Evolutionary conservation across 441 rosid genomes (phyloP).

Genomic region (Melastoma candidum): DNA sequence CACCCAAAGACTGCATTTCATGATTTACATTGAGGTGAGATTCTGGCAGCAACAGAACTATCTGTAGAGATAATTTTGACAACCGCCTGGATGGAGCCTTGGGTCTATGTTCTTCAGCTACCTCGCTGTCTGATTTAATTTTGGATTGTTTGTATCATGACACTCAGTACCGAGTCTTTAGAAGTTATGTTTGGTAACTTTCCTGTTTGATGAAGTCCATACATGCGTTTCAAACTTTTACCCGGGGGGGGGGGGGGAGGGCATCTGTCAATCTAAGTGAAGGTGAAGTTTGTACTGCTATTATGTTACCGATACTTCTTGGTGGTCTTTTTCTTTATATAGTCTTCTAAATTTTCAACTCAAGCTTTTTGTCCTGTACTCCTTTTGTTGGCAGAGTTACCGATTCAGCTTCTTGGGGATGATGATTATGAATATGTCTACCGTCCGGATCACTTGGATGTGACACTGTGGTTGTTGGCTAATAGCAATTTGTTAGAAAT

Average conservation of each 20-base stretch:
- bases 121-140: too few relatives aligned
- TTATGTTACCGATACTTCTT: not conserved
- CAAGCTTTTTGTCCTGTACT: slow-evolving; percentile 7
- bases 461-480: slow-evolving; percentile 94
- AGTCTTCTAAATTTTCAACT: slow-evolving; percentile 1
- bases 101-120: too few relatives aligned
- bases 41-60: too few relatives aligned
- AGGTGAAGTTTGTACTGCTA: slow-evolving; percentile 34
- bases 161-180: too few relatives aligned
- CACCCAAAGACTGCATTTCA: too few relatives aligned
- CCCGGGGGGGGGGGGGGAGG: slow-evolving; percentile 10
- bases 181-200: too few relatives aligned
- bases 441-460: slow-evolving; percentile 76
- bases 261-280: slow-evolving; percentile 79
- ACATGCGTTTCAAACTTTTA: slow-evolving; percentile 7
- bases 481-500: slow-evolving; percentile 85
- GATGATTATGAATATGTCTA: slow-evolving; percentile 92
- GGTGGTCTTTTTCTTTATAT: not conserved
- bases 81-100: too few relatives aligned
- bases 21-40: too few relatives aligned
- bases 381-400: slow-evolving; percentile 41
- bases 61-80: too few relatives aligned
- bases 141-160: too few relatives aligned
- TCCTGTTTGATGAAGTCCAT: too few relatives aligned
- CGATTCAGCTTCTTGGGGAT: slow-evolving; percentile 91